Conservation (phyloP, 371 early-diverging fungal genomes). For the Mortierella sp. region DNA sequence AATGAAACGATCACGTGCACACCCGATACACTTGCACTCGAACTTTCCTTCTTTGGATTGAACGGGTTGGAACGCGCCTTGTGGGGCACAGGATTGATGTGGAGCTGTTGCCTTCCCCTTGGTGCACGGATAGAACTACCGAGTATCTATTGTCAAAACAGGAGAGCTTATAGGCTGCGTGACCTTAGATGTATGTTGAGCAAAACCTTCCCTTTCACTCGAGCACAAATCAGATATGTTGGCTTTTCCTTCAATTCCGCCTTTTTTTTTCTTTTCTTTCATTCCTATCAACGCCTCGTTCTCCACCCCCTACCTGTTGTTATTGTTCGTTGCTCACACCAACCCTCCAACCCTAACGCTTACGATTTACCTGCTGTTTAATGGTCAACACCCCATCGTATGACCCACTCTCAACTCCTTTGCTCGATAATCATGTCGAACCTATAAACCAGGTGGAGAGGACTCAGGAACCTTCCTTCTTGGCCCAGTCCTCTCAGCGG, state of each 20-base stretch:
- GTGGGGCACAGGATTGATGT: too few relatives aligned
- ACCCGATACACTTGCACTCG: too few relatives aligned
- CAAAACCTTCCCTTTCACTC: neutral
- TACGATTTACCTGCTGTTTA: slow-evolving; percentile 27
- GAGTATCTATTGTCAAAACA: neutral
- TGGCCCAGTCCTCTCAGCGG: slow-evolving; percentile 10
- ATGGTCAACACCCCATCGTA: slow-evolving; percentile 47
- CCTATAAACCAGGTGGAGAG: slow-evolving; percentile 34
- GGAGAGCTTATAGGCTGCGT: neutral
- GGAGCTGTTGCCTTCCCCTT: neutral
- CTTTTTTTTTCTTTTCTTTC: neutral
- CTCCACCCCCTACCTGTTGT: neutral
- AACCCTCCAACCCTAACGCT: neutral
- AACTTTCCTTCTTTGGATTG: too few relatives aligned
- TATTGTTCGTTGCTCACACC: neutral
- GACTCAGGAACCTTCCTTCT: slow-evolving; percentile 16
- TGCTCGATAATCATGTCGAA: slow-evolving; percentile 28
- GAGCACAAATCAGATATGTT: slow-evolving; percentile 3
- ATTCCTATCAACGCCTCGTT: neutral
- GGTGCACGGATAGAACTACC: neutral
- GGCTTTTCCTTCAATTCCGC: neutral
- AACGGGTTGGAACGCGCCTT: too few relatives aligned
- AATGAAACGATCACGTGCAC: slow-evolving; percentile 1
- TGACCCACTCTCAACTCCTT: slow-evolving; percentile 45
- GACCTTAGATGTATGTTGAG: neutral